Evolutionary conservation across 176 grass and related monocot genomes (phyloP).

Genomic region (Cenchrus fungigraminus): DNA sequence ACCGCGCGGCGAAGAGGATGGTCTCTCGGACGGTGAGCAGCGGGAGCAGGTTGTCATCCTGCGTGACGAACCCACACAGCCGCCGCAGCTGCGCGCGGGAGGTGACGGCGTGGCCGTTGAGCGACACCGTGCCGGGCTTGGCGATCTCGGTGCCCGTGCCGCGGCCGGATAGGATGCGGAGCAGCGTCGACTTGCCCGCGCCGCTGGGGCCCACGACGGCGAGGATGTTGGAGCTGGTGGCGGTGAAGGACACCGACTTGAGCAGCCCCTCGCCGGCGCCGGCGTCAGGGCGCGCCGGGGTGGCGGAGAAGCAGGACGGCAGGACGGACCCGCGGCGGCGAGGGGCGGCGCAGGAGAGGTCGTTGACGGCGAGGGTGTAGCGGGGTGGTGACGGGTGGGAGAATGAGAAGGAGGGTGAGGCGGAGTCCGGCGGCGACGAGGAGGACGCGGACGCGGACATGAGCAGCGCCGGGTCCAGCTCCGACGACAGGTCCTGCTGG

Average conservation of each 20-base stretch:
- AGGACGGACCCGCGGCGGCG: constrained; percentile 24
- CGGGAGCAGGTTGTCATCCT: constrained; percentile 95
- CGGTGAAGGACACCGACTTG: constrained; percentile 69
- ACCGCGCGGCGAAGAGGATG: constrained; percentile 69
- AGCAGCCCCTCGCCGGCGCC: constrained; percentile 42
- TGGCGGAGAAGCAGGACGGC: not conserved
- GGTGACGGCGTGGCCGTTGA: constrained; percentile 53
- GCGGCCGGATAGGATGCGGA: constrained; percentile 80
- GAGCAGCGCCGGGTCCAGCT: constrained; percentile 68
- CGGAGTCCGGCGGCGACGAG: constrained; percentile 65
- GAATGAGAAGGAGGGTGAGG: constrained; percentile 78
- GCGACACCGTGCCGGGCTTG: constrained; percentile 39
- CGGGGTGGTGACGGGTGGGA: constrained; percentile 61
- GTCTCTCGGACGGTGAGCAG: constrained; percentile 93
- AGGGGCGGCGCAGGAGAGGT: constrained; percentile 63
- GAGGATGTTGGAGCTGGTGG: constrained; percentile 75
- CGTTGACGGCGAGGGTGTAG: constrained; percentile 53
- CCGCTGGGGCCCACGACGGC: constrained; percentile 85
- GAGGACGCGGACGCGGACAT: constrained; percentile 64
- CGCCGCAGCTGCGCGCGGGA: constrained; percentile 59
- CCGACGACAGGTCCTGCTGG: constrained; percentile 54
- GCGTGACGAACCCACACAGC: constrained; percentile 82
- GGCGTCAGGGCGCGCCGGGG: not conserved
- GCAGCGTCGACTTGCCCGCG: constrained; percentile 90
- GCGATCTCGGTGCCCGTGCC: constrained; percentile 49